Percentiles rank a stretch among this genome's conserved stretches.
Conservation (phyloP, 73 alveolate genomes). For the Diophrys sp. region DNA sequence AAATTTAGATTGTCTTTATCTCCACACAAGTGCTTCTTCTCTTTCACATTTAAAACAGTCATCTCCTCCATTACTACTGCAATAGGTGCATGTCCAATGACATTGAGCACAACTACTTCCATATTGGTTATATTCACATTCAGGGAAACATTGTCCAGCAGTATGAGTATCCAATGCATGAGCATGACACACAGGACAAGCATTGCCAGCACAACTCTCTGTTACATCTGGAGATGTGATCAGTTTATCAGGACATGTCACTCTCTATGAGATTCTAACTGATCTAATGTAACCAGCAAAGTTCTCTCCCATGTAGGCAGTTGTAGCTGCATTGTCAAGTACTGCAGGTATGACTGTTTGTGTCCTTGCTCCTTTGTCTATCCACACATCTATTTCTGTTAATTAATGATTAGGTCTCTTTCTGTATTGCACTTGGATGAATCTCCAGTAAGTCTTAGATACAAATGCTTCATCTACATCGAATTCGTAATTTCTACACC, state of each 20-base stretch:
- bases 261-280: neutral
- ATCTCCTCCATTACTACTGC: slow-evolving; percentile 10
- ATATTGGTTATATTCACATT: neutral
- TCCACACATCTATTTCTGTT: neutral
- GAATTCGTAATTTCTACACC: neutral
- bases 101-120: slow-evolving; percentile 5
- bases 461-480: neutral
- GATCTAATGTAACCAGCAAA: neutral
- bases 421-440: neutral
- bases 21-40: slow-evolving; percentile 3
- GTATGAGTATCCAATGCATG: neutral
- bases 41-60: slow-evolving; percentile 27
- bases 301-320: neutral
- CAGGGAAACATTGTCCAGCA: neutral
- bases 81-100: slow-evolving; percentile 29
- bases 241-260: neutral
- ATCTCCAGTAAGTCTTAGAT: neutral
- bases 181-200: neutral
- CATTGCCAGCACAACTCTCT: neutral
- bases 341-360: neutral
- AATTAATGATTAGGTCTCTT: neutral
- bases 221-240: neutral
- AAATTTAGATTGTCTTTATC: neutral
- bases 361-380: neutral
- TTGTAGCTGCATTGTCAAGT: neutral